These are phyloP conservation scores for Paraconiothyrium sp. DNA, from an alignment of 2,329 filamentous ascomycete genomes.

Conservation along the genomic window DNA sequence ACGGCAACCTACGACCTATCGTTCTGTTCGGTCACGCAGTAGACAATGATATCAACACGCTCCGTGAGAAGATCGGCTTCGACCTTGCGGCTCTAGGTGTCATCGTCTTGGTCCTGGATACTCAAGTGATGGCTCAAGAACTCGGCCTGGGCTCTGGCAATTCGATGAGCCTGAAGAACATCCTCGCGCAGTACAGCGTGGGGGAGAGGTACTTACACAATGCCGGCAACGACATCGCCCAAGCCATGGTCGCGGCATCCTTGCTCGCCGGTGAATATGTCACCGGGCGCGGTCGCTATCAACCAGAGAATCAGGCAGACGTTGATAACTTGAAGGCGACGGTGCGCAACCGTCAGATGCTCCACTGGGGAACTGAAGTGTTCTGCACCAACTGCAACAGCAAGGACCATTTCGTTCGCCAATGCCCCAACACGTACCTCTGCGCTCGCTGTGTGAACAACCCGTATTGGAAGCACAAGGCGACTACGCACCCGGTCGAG, in stretches of 20 bases:
- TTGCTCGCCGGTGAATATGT: background rate
- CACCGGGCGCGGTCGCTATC: background rate
- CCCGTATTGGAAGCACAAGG: background rate
- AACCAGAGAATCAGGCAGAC: background rate
- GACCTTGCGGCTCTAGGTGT: slow-evolving; percentile 15
- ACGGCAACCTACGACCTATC: slow-evolving; percentile 12
- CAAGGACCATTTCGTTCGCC: background rate
- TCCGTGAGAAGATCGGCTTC: slow-evolving; percentile 18
- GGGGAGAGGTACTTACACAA: slow-evolving; percentile 14
- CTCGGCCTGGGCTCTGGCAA: background rate
- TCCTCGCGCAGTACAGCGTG: slow-evolving; percentile 7
- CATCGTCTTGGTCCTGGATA: slow-evolving; percentile 19
- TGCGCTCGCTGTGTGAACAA: background rate
- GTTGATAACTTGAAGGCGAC: background rate
- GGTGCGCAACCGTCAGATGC: background rate
- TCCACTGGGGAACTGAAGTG: background rate
- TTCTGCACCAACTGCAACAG: slow-evolving; percentile 6
- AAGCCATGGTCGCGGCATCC: slow-evolving; percentile 14
- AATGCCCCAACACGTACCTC: background rate
- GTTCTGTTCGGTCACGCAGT: slow-evolving; percentile 26
- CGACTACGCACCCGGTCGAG: slow-evolving; percentile 26
- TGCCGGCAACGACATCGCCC: slow-evolving; percentile 18
- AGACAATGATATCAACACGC: slow-evolving; percentile 15
- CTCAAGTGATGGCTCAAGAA: slow-evolving; percentile 19
- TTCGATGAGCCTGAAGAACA: background rate